A percentile compares a stretch with the other conserved stretches of the same genome.
phyloP scores from a whole-genome alignment of 768 basidiomycete genomes.

The Pleurotus pulmonarius region DNA sequence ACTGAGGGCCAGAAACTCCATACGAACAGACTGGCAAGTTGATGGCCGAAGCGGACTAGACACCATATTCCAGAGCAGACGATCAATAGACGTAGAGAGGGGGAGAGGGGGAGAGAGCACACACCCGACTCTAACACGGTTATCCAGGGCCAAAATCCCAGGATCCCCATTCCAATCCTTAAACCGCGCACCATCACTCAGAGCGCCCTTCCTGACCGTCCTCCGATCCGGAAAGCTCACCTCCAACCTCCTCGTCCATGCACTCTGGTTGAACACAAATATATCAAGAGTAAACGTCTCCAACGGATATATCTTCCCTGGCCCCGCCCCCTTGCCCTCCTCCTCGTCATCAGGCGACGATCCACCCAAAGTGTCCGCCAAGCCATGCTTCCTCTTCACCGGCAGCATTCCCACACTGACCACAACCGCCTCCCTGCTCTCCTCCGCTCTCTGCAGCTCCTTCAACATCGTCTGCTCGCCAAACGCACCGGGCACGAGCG shows the following conservation, averaged over 20 bases:
- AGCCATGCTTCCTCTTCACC: not conserved
- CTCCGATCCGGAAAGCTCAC: slow-evolving; percentile 61
- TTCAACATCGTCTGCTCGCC: slow-evolving; percentile 32
- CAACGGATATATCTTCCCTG: slow-evolving; percentile 63
- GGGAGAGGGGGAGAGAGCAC: slow-evolving; percentile 21
- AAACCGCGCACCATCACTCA: slow-evolving; percentile 21
- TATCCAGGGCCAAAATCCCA: slow-evolving; percentile 74
- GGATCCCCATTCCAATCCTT: slow-evolving; percentile 35
- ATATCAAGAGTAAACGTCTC: slow-evolving; percentile 80
- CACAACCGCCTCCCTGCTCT: slow-evolving; percentile 55
- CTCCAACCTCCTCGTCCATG: slow-evolving; percentile 75
- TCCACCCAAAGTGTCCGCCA: slow-evolving; percentile 10
- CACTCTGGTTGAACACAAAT: slow-evolving; percentile 81
- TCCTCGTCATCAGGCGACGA: slow-evolving; percentile 12
- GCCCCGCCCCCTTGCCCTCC: slow-evolving; percentile 9
- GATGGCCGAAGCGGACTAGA: slow-evolving; percentile 72
- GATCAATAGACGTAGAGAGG: not conserved
- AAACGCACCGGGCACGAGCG: slow-evolving; percentile 42
- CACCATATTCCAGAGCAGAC: slow-evolving; percentile 5
- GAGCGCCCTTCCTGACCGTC: slow-evolving; percentile 37
- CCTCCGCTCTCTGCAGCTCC: slow-evolving; percentile 25
- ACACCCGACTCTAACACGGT: slow-evolving; percentile 76
- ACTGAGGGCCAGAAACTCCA: slow-evolving; percentile 78
- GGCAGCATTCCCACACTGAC: slow-evolving; percentile 62
- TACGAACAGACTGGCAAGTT: slow-evolving; percentile 81